Conservation (phyloP, 1,284 basidiomycete genomes). For the Trametes pubescens region DNA sequence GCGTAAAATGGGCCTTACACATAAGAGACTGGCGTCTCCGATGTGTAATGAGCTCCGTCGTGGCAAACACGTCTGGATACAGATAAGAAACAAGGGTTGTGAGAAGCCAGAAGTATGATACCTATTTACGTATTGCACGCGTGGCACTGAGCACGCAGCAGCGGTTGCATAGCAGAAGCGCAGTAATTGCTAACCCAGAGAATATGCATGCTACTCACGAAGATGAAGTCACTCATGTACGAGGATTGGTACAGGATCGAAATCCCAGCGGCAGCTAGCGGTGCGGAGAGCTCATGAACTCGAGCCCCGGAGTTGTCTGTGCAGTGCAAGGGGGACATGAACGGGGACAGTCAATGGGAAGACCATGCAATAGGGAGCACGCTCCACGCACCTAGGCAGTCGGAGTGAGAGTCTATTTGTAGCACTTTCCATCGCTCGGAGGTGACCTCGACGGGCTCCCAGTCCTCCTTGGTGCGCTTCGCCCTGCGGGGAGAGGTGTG, state of each 20-base stretch:
- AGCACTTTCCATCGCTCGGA: slow-evolving; percentile 78
- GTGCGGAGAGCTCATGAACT: slow-evolving; percentile 80
- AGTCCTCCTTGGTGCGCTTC: slow-evolving; percentile 27
- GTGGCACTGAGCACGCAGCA: neutral
- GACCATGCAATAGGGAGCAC: slow-evolving; percentile 8
- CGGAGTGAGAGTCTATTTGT: slow-evolving; percentile 78
- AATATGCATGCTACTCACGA: slow-evolving; percentile 57
- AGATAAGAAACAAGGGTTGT: slow-evolving; percentile 19
- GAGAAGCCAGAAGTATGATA: neutral
- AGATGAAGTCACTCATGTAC: slow-evolving; percentile 86
- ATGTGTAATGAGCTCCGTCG: slow-evolving; percentile 1
- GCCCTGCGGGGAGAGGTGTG: slow-evolving; percentile 19
- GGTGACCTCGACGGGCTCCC: slow-evolving; percentile 71
- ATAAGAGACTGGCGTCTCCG: neutral
- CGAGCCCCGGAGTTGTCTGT: slow-evolving; percentile 76
- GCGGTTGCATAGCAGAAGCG: neutral
- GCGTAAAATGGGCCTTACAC: neutral
- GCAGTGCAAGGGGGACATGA: neutral
- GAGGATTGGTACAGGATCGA: slow-evolving; percentile 88
- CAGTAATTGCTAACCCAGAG: neutral
- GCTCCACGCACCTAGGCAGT: slow-evolving; percentile 60
- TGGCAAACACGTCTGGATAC: neutral
- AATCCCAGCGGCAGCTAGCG: slow-evolving; percentile 80
- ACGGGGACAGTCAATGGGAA: neutral
- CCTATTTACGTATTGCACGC: slow-evolving; percentile 11